Conservation (phyloP, 495 filamentous ascomycete genomes). For the Chaetomium fimeti region DNA sequence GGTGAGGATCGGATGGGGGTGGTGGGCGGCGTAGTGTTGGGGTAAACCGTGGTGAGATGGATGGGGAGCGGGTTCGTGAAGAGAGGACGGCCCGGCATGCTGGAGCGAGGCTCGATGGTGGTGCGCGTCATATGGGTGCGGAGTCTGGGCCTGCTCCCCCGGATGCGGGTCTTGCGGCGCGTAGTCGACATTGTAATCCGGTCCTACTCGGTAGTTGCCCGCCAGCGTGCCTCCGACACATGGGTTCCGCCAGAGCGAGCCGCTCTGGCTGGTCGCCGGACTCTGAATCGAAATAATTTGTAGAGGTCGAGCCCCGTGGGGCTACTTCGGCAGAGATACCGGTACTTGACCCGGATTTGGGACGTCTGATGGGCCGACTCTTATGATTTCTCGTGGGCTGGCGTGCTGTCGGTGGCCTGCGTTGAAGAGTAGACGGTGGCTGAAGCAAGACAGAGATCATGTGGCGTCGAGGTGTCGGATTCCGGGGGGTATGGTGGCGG, state of each 20-base stretch:
- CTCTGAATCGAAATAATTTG: conserved; percentile 55
- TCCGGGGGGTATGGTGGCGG: conserved; percentile 29
- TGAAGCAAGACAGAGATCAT: conserved; percentile 39
- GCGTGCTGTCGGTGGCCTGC: conserved; percentile 11
- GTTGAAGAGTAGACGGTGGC: conserved; percentile 26
- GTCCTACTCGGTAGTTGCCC: conserved; percentile 59
- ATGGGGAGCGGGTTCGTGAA: conserved; percentile 44
- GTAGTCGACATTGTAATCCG: conserved; percentile 64
- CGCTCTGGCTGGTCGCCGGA: conserved; percentile 66
- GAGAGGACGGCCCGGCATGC: conserved; percentile 46
- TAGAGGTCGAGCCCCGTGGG: conserved; percentile 47
- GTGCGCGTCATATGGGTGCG: conserved; percentile 54
- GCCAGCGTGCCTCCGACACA: conserved; percentile 67
- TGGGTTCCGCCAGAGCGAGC: conserved; percentile 70
- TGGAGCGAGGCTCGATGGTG: conserved; percentile 50
- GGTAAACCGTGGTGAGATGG: conserved; percentile 50
- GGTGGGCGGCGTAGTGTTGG: conserved; percentile 52
- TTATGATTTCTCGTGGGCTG: conserved; percentile 15
- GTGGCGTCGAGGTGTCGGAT: conserved; percentile 33
- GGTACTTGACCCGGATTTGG: not conserved
- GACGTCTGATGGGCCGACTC: conserved; percentile 16
- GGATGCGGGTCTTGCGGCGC: conserved; percentile 58
- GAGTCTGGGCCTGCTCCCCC: conserved; percentile 52
- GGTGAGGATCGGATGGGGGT: conserved; percentile 51
- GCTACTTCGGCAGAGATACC: conserved; percentile 34